phyloP scores from a whole-genome alignment of 1,139 yeast species.

The Hemisphaericaspora subhashii region DNA sequence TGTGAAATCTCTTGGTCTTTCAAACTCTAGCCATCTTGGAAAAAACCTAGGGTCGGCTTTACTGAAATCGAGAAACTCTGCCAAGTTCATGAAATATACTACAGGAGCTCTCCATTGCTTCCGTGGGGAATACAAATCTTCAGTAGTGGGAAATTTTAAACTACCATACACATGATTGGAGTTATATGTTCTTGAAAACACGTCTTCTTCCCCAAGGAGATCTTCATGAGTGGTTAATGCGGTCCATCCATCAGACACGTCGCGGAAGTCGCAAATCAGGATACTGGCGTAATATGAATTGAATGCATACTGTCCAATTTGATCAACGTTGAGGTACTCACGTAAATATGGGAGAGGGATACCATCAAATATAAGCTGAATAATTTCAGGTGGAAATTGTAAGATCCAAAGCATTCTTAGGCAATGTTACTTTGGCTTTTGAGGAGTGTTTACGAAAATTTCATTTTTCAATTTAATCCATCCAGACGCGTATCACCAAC shows the following conservation, averaged over 20 bases:
- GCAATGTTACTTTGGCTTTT: neutral
- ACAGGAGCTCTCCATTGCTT: neutral
- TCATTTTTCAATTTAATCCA: too few relatives aligned
- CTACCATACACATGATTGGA: neutral
- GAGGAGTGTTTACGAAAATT: too few relatives aligned
- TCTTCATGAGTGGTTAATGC: neutral
- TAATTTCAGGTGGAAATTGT: neutral
- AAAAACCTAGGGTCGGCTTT: neutral
- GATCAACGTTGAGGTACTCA: neutral
- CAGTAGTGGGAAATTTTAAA: neutral
- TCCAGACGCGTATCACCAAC: too few relatives aligned
- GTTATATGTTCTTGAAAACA: neutral
- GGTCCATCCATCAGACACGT: neutral
- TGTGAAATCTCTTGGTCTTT: neutral
- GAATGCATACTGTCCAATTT: constrained; percentile 1
- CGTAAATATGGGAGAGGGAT: neutral
- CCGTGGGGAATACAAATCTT: neutral
- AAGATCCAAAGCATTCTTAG: neutral
- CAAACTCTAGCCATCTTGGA: neutral
- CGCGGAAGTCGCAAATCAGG: neutral
- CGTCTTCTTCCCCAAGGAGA: neutral
- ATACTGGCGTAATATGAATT: neutral
- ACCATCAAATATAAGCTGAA: neutral
- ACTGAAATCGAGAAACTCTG: constrained; percentile 1
- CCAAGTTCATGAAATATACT: neutral